A percentile compares a stretch with the other conserved stretches of the same genome.
Conservation (phyloP, 306 rosid species). For the Adenanthera pavonina region DNA sequence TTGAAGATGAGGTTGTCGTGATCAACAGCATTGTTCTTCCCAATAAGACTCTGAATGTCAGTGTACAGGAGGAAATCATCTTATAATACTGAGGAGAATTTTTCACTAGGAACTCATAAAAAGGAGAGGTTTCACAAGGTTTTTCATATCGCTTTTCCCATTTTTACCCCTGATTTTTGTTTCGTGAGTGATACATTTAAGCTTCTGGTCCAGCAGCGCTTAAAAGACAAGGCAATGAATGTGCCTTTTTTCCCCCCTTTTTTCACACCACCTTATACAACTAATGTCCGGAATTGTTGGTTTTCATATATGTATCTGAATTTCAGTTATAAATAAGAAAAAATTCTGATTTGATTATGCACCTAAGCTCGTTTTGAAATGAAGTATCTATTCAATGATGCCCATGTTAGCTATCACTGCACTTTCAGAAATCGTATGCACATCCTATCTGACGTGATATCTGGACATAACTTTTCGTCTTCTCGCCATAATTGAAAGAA, state of each 20-base stretch:
- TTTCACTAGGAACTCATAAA: conserved; percentile 25
- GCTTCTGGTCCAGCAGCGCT: conserved; percentile 2
- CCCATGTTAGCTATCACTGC: neutral
- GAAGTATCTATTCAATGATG: neutral
- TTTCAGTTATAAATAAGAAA: neutral
- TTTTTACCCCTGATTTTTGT: conserved; percentile 16
- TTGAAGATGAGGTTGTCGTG: conserved; percentile 93
- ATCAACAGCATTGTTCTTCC: conserved; percentile 92
- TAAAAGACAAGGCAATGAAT: too few relatives aligned
- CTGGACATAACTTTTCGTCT: neutral
- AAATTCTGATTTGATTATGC: neutral
- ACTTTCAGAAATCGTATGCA: neutral
- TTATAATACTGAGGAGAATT: conserved; percentile 46
- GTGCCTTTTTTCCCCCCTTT: neutral
- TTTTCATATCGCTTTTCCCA: neutral
- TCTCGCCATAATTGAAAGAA: neutral
- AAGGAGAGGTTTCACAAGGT: conserved; percentile 23
- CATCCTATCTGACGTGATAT: neutral
- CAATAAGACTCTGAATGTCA: conserved; percentile 81
- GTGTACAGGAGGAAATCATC: conserved; percentile 93
- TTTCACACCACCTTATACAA: neutral
- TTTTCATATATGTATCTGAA: conserved; percentile 2
- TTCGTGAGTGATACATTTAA: conserved; percentile 24
- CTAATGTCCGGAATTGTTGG: conserved; percentile 28
- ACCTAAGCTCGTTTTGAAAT: neutral